A percentile compares a stretch with the other conserved stretches of the same genome.
phyloP scores from a whole-genome alignment of 495 filamentous ascomycete genomes.

The Aspergillus coremiiformis region DNA sequence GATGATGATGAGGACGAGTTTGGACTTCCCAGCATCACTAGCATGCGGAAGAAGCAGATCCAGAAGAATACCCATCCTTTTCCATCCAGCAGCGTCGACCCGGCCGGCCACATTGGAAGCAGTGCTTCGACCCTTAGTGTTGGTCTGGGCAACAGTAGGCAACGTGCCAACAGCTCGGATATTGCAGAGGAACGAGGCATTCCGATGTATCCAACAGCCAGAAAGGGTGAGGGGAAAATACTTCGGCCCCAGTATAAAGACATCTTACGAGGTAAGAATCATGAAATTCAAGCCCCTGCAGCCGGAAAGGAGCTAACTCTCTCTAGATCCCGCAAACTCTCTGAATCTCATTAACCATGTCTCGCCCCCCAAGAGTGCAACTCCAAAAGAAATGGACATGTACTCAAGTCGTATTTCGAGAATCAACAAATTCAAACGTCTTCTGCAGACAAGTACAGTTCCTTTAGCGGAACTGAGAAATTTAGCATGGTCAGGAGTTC shows the following conservation, averaged over 20 bases:
- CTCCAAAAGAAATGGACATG: slow-evolving; percentile 76
- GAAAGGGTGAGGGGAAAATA: slow-evolving; percentile 87
- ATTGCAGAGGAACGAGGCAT: slow-evolving; percentile 85
- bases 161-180: slow-evolving; percentile 71
- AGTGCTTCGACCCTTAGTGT: slow-evolving; percentile 29
- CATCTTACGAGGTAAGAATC: slow-evolving; percentile 65
- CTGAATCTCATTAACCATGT: slow-evolving; percentile 90
- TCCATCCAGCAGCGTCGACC: slow-evolving; percentile 38
- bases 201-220: slow-evolving; percentile 79
- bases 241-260: slow-evolving; percentile 96
- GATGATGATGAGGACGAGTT: slow-evolving; percentile 93
- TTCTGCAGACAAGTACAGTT: slow-evolving; percentile 86
- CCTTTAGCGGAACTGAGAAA: slow-evolving; percentile 74
- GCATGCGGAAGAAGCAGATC: slow-evolving; percentile 69
- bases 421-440: slow-evolving; percentile 97
- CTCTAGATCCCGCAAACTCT: slow-evolving; percentile 82
- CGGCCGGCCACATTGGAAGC: slow-evolving; percentile 29
- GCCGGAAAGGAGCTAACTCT: neutral
- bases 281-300: slow-evolving; percentile 6
- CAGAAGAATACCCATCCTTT: slow-evolving; percentile 40
- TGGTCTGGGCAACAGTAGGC: slow-evolving; percentile 27
- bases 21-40: slow-evolving; percentile 81
- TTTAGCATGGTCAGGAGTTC: slow-evolving; percentile 87
- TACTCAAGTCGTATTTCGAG: slow-evolving; percentile 82
- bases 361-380: slow-evolving; percentile 62